Percentiles rank a stretch among this genome's conserved stretches.
Conservation (phyloP, 2,329 filamentous ascomycete genomes). For the Cercospora beticola region DNA sequence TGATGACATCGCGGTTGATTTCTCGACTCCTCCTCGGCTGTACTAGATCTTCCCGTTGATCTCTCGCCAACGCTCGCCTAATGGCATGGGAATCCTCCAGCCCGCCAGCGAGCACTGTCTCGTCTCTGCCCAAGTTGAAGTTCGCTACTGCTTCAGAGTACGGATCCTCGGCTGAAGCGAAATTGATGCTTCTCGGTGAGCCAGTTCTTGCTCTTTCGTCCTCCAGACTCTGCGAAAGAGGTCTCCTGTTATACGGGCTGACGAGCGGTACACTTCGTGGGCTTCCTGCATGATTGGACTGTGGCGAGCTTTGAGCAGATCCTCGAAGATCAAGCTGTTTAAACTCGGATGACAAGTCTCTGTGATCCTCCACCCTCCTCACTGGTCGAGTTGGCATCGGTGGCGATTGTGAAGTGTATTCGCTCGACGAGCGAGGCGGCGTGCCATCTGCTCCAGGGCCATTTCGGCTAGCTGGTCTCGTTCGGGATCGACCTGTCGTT, state of each 20-base stretch:
- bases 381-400: not conserved
- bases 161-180: conserved; percentile 11
- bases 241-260: not conserved
- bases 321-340: not conserved
- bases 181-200: not conserved
- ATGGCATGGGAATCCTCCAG: conserved; percentile 12
- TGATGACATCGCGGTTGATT: conserved; percentile 8
- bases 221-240: not conserved
- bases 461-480: not conserved
- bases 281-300: not conserved
- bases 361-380: not conserved
- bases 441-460: not conserved
- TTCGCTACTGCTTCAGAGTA: conserved; percentile 17
- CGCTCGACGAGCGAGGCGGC: not conserved
- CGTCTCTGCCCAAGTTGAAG: conserved; percentile 14
- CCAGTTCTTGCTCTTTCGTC: not conserved
- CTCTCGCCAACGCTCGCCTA: conserved; percentile 13
- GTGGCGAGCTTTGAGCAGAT: not conserved
- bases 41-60: not conserved
- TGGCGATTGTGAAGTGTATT: conserved; percentile 4
- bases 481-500: conserved; percentile 2
- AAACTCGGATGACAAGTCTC: conserved; percentile 8
- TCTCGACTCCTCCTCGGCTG: conserved; percentile 4
- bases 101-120: conserved; percentile 9
- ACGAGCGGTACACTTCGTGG: not conserved